These are phyloP conservation scores for Candida easanensis DNA, from an alignment of 805 yeast species.

Conservation along the genomic window DNA sequence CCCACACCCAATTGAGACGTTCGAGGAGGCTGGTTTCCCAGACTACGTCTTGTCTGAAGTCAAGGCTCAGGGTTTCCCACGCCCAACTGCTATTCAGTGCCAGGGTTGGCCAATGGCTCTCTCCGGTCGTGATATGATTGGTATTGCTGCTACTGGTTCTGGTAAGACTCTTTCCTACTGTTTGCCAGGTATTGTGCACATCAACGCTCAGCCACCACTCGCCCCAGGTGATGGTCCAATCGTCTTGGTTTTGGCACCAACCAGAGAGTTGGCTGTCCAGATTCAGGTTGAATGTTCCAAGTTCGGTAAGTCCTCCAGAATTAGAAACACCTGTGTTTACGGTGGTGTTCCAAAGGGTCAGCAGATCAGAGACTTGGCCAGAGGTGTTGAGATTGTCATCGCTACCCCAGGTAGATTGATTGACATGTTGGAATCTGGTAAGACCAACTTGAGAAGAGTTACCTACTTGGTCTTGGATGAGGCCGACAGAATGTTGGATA, in stretches of 20 bases:
- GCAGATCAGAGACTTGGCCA: constrained; percentile 91
- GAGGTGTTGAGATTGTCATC: constrained; percentile 94
- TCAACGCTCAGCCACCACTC: constrained; percentile 95
- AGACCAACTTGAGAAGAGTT: constrained; percentile 93
- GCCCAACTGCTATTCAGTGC: constrained; percentile 95
- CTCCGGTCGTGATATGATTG: constrained; percentile 98
- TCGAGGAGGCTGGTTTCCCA: constrained; percentile 98
- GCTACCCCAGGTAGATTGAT: constrained; percentile 99
- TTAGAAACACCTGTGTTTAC: constrained; percentile 95
- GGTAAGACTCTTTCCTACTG: constrained; percentile 98
- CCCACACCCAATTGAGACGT: constrained; percentile 89
- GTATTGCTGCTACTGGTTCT: constrained; percentile 98
- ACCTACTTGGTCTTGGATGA: constrained; percentile 97
- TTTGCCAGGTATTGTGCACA: constrained; percentile 95
- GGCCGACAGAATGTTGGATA: constrained; percentile 99
- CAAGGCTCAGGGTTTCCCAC: constrained; percentile 86
- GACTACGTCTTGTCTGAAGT: constrained; percentile 88
- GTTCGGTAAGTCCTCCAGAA: constrained; percentile 88
- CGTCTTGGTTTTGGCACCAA: constrained; percentile 93
- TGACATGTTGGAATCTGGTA: constrained; percentile 94
- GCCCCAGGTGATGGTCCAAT: constrained; percentile 96
- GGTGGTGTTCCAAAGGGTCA: constrained; percentile 99
- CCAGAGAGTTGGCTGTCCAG: constrained; percentile 98
- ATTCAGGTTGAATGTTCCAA: constrained; percentile 95
- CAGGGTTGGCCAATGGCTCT: constrained; percentile 99